Base-by-base conservation (phyloP, 208 protist genomes). In the Strigomonas culicis region DNA sequence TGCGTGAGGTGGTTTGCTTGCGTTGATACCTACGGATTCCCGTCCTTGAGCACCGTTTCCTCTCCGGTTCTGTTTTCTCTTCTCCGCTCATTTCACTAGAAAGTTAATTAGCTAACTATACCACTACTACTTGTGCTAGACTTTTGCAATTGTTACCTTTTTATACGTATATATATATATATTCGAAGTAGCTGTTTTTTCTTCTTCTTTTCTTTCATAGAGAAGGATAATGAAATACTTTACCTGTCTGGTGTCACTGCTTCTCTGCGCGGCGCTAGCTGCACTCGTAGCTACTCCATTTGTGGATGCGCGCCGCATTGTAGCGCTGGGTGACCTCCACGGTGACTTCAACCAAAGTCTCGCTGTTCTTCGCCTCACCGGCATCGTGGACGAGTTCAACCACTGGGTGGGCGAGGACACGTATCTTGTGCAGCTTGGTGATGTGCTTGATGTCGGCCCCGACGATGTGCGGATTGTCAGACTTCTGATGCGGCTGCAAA, bases 361-460 rank as follows among this genome's bases (percentile, higher is more conserved):
- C 24, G 65, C 84, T 0, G 74, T 91, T 17, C 66, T 96, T 11
- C 82, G 80, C 34, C 70, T 93, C 25, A 72, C 84, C 22, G 68
- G 82, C 8, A 68, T 96, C 22, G 75, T 96, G 4, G 76, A 93
- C 74, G 81, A 79, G 32, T 43, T 59, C 17, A 80, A 87, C 50
- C 73, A 91, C 66, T 93, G 87, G 87, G 81, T 91, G 55, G 86
- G 83, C 28, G 82, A 77, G 63, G 80, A 93, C 66, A 71, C 84
- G 6, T 81, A 79, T 11, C 74, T 97, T 15, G 86, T 97, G 13
- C 91, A 97, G 74, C 68, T 89, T n/a, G 92, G 94, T 39, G 94
- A 97, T 69, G 77, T 97, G 41, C 72, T 97, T n/a, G 94, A 97
- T 69, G 84, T 94, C 21, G 94, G 92, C 34, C 86, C 86, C 11